Evolutionary conservation across 257 asterid genomes (phyloP).

Genomic region (Nicotiana tabacum): DNA sequence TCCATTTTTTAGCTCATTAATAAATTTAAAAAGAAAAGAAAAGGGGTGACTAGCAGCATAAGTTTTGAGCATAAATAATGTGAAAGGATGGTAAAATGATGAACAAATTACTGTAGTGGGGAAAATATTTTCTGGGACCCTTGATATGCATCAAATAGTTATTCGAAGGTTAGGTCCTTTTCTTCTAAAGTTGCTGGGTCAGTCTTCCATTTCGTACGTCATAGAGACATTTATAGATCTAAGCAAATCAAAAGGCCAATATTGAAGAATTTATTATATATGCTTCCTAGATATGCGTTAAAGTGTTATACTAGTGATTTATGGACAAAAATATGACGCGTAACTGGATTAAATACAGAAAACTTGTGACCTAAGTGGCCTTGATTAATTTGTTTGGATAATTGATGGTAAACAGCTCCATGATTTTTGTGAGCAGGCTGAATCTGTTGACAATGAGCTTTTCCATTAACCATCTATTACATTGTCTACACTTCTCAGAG

Average conservation of each 20-base stretch:
- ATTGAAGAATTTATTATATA: not conserved
- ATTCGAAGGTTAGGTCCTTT: not conserved
- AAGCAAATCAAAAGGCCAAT: not conserved
- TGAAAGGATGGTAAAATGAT: not conserved
- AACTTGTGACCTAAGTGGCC: not conserved
- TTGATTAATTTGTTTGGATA: not conserved
- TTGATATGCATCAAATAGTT: not conserved
- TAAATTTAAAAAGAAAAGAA: not conserved
- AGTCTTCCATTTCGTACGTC: not conserved
- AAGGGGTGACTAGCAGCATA: not conserved
- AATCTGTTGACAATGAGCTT: slow-evolving; percentile 1
- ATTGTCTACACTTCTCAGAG: not conserved
- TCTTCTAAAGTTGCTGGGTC: slow-evolving; percentile 5
- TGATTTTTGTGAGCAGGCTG: not conserved
- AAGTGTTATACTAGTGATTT: not conserved
- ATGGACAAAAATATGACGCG: not conserved
- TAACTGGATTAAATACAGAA: not conserved
- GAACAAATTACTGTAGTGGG: not conserved
- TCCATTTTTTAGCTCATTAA: not conserved
- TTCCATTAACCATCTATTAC: not conserved
- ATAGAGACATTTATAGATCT: not conserved
- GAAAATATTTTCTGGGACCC: not conserved
- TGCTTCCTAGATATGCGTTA: not conserved
- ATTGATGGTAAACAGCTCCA: not conserved
- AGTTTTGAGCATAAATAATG: not conserved